phyloP scores from a whole-genome alignment of 1,139 yeast genomes.

The Zygosaccharomyces sapae region DNA sequence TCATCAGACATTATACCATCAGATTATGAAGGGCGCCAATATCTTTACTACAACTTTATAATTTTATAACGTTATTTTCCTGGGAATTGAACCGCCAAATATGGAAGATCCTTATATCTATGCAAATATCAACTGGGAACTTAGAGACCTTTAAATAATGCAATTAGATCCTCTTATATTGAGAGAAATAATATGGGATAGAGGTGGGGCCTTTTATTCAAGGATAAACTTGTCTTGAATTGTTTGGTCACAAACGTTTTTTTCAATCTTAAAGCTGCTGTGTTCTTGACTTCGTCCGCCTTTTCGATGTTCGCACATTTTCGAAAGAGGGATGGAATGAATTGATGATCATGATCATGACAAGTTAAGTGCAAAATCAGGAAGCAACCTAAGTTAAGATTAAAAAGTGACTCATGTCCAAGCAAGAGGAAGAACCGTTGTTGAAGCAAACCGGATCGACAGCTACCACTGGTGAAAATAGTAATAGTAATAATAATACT shows the following conservation, averaged over 20 bases:
- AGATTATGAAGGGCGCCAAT: not conserved
- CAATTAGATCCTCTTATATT: not conserved
- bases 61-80: not conserved
- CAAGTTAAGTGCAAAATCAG: not conserved
- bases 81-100: not conserved
- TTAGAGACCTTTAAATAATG: not conserved
- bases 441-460: not conserved
- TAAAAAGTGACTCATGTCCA: not conserved
- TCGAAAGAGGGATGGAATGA: constrained; percentile 3
- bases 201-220: too few relatives aligned
- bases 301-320: constrained; percentile 4
- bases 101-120: not conserved
- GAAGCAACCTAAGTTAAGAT: not conserved
- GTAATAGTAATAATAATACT: not conserved
- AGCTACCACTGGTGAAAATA: not conserved
- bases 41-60: not conserved
- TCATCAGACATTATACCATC: constrained; percentile 14
- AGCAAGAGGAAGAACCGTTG: constrained; percentile 3
- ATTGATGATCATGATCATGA: not conserved
- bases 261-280: not conserved
- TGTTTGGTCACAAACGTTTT: not conserved
- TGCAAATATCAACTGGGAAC: not conserved
- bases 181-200: not conserved
- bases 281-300: not conserved
- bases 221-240: not conserved